A percentile compares a stretch with the other conserved stretches of the same genome.
phyloP scores from a whole-genome alignment of 306 rosid species.

The Trichosanthes cucumerina region DNA sequence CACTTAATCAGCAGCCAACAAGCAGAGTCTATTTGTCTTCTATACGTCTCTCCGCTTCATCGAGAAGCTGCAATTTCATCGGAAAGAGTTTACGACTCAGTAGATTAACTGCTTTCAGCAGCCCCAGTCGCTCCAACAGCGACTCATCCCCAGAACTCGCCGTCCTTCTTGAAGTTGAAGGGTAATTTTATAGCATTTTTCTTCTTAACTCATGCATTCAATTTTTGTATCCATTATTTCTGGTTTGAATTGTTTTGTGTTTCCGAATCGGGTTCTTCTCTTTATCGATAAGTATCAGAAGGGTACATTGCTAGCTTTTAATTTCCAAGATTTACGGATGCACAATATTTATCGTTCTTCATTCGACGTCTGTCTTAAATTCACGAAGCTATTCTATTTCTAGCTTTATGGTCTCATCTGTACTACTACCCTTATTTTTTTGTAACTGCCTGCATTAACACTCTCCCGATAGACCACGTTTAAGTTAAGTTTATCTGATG shows the following conservation, averaged over 20 bases:
- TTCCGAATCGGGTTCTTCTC: neutral
- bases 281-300: neutral
- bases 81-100: slow-evolving; percentile 28
- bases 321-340: neutral
- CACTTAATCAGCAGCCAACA: neutral
- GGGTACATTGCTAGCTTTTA: neutral
- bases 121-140: slow-evolving; percentile 14
- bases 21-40: slow-evolving; percentile 14
- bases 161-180: slow-evolving; percentile 84
- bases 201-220: neutral
- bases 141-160: slow-evolving; percentile 44
- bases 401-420: neutral
- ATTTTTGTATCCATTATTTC: neutral
- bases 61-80: slow-evolving; percentile 17
- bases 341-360: no score
- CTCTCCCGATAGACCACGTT: neutral
- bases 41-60: slow-evolving; percentile 18
- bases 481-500: neutral
- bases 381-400: neutral
- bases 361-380: neutral
- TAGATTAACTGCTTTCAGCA: slow-evolving; percentile 26
- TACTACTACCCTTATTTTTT: neutral
- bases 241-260: neutral
- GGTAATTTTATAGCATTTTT: slow-evolving; percentile 27
- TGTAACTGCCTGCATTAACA: neutral